phyloP scores from a whole-genome alignment of 1,284 basidiomycete genomes.

The Apiotrichum gracile region DNA sequence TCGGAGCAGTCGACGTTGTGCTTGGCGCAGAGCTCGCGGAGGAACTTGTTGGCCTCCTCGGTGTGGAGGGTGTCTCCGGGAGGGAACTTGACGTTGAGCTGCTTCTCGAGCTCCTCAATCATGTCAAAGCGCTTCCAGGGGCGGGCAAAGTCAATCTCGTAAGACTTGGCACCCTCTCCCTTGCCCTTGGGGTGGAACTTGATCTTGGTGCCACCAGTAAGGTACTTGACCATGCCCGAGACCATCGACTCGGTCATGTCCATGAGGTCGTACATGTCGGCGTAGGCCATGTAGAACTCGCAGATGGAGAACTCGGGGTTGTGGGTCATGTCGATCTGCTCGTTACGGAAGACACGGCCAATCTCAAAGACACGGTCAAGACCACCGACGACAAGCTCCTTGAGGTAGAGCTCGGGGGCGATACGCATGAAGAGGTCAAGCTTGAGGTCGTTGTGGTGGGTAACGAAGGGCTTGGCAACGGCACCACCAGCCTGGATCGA shows the following conservation, averaged over 20 bases:
- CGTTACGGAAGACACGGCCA: slow-evolving; percentile 96
- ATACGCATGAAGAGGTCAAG: slow-evolving; percentile 97
- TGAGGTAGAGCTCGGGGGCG: slow-evolving; percentile 96
- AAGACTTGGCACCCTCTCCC: slow-evolving; percentile 59
- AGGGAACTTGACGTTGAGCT: slow-evolving; percentile 88
- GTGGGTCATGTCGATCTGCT: slow-evolving; percentile 97
- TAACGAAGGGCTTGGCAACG: slow-evolving; percentile 97
- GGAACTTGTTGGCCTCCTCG: slow-evolving; percentile 80
- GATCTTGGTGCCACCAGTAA: slow-evolving; percentile 78
- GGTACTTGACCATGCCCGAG: slow-evolving; percentile 82
- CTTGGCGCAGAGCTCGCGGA: slow-evolving; percentile 79
- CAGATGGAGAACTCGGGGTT: slow-evolving; percentile 98
- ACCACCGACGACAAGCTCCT: slow-evolving; percentile 95
- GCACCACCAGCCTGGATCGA: slow-evolving; percentile 95
- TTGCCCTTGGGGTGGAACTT: slow-evolving; percentile 91
- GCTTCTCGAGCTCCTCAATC: slow-evolving; percentile 93
- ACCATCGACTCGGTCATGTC: slow-evolving; percentile 90
- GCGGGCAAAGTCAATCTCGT: slow-evolving; percentile 79
- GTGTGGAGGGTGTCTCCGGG: slow-evolving; percentile 86
- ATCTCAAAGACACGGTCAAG: slow-evolving; percentile 98
- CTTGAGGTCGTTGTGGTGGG: slow-evolving; percentile 97
- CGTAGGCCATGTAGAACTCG: slow-evolving; percentile 99
- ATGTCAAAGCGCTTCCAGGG: slow-evolving; percentile 99
- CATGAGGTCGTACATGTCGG: slow-evolving; percentile 99
- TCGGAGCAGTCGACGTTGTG: slow-evolving; percentile 97